A percentile compares a stretch with the other conserved stretches of the same genome.
These are phyloP conservation scores for Exutisphaerella laricina DNA, from an alignment of 2,329 filamentous ascomycete genomes.

Conservation along the genomic window DNA sequence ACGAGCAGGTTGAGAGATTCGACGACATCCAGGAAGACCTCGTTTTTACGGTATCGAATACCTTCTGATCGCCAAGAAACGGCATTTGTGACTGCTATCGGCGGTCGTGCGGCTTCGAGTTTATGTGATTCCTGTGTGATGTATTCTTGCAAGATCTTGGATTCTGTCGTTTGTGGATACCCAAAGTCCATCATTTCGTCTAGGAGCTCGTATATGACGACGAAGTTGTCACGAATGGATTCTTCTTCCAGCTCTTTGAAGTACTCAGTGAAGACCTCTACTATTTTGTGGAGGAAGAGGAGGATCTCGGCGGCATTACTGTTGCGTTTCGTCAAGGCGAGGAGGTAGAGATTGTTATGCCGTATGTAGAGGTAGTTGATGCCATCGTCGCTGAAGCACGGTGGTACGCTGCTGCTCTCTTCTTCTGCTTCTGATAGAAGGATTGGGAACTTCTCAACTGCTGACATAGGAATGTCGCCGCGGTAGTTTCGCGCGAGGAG, in stretches of 20 bases:
- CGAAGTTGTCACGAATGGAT: constrained; percentile 98
- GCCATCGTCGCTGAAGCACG: constrained; percentile 96
- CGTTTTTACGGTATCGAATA: constrained; percentile 97
- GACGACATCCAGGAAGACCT: constrained; percentile 96
- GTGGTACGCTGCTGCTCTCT: constrained; percentile 93
- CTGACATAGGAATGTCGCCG: constrained; percentile 98
- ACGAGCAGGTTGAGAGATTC: constrained; percentile 96
- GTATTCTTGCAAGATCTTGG: constrained; percentile 92
- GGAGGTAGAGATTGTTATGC: constrained; percentile 97
- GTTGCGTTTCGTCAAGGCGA: constrained; percentile 96
- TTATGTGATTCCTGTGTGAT: constrained; percentile 99
- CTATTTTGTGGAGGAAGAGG: constrained; percentile 94
- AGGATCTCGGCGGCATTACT: constrained; percentile 98
- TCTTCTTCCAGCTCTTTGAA: constrained; percentile 99
- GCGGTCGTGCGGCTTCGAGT: constrained; percentile 88
- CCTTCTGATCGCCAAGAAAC: constrained; percentile 98
- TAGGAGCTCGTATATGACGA: constrained; percentile 96
- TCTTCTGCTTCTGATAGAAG: constrained; percentile 98
- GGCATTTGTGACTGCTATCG: constrained; percentile 96
- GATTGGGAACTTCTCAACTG: constrained; percentile 94
- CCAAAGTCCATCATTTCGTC: constrained; percentile 99
- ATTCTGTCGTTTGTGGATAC: constrained; percentile 96
- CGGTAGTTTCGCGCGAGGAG: constrained; percentile 97
- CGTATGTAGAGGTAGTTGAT: constrained; percentile 99
- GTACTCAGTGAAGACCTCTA: constrained; percentile 99